A percentile compares a stretch with the other conserved stretches of the same genome.
Evolutionary conservation across 768 basidiomycete species (phyloP).

Genomic region (Lactifluus pinguis): DNA sequence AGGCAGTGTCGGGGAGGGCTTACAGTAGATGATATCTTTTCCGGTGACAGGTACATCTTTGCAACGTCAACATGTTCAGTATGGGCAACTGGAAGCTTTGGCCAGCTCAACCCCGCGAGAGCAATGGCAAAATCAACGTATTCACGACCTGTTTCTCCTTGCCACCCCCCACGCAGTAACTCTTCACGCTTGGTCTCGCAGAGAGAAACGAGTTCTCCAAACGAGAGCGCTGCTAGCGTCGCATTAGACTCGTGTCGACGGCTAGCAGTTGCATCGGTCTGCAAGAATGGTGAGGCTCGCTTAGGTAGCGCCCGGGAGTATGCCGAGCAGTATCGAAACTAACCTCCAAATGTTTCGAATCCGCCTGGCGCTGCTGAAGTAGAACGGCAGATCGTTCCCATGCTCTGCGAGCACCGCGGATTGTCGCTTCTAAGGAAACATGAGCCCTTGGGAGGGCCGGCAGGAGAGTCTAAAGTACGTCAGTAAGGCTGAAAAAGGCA

Average conservation of each 20-base stretch:
- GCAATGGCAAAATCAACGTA: conserved; percentile 26
- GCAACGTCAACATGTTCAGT: background rate
- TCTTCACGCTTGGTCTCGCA: conserved; percentile 27
- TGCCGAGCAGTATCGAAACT: conserved; percentile 9
- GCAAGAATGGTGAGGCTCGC: conserved; percentile 7
- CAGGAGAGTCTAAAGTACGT: conserved; percentile 21
- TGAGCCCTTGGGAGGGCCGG: conserved; percentile 30
- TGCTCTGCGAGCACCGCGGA: conserved; percentile 25
- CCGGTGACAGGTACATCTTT: background rate
- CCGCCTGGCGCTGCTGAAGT: conserved; percentile 28
- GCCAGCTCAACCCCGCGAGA: conserved; percentile 24
- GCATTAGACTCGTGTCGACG: background rate
- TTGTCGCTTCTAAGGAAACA: conserved; percentile 26
- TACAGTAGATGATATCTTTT: conserved; percentile 3
- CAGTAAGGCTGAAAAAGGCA: conserved; percentile 5
- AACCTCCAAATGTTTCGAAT: conserved; percentile 25
- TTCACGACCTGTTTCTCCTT: conserved; percentile 19
- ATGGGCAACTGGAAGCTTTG: background rate
- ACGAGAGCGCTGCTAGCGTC: background rate
- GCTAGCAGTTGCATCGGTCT: background rate
- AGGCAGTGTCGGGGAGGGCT: background rate
- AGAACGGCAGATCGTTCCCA: conserved; percentile 33
- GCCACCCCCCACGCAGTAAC: conserved; percentile 24
- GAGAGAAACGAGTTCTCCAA: conserved; percentile 24
- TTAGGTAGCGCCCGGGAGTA: background rate